Percentiles rank a stretch among this genome's conserved stretches.
These are phyloP conservation scores for Jackrogersella minutella DNA, from an alignment of 495 filamentous ascomycete genomes.

Conservation along the genomic window DNA sequence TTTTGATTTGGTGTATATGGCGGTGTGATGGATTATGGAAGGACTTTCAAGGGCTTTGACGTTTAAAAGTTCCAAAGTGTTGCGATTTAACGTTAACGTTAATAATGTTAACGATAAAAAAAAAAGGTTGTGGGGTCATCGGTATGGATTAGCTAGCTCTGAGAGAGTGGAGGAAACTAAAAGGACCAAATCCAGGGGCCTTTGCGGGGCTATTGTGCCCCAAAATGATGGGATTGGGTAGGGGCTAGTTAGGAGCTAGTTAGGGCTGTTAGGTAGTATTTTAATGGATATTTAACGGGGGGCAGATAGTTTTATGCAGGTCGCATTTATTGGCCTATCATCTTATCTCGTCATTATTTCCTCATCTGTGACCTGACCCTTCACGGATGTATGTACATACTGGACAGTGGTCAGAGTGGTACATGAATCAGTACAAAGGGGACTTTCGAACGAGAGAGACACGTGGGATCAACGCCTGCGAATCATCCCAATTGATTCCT, in stretches of 20 bases:
- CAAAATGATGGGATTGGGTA: constrained; percentile 27
- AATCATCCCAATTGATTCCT: constrained; percentile 33
- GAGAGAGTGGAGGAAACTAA: constrained; percentile 33
- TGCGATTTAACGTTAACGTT: constrained; percentile 22
- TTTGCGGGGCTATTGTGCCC: constrained; percentile 17
- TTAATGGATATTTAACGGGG: no score
- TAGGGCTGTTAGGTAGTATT: constrained; percentile 35
- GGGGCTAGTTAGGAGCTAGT: constrained; percentile 3
- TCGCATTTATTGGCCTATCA: constrained; percentile 16
- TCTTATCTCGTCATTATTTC: constrained; percentile 1
- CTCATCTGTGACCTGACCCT: background rate
- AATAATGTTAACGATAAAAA: constrained; percentile 5
- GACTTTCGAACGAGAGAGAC: constrained; percentile 15
- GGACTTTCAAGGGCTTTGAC: background rate
- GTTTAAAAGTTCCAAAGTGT: constrained; percentile 25
- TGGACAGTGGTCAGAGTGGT: no score
- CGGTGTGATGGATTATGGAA: background rate
- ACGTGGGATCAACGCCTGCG: constrained; percentile 34
- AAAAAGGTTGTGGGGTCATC: background rate
- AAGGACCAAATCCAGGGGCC: constrained; percentile 17
- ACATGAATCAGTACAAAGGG: no score
- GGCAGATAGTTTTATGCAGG: constrained; percentile 15
- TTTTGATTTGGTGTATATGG: background rate
- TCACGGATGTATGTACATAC: no score
- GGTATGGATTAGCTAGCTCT: constrained; percentile 7